phyloP scores from a whole-genome alignment of 495 filamentous ascomycete genomes.

The Chlorociboria aeruginascens region DNA sequence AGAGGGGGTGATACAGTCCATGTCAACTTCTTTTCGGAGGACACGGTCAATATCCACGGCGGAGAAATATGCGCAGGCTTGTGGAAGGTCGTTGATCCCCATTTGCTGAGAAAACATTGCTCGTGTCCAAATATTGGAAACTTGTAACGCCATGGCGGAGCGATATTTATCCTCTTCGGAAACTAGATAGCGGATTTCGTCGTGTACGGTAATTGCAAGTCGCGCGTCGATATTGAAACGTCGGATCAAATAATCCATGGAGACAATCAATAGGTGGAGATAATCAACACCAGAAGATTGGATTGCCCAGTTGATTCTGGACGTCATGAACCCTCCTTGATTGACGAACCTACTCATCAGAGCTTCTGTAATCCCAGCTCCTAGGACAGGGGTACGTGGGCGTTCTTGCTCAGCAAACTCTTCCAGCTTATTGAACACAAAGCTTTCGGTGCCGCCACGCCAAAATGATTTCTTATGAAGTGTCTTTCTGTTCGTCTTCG shows the following conservation, averaged over 20 bases:
- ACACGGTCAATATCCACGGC: constrained; percentile 91
- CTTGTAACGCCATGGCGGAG: constrained; percentile 80
- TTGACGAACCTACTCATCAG: constrained; percentile 77
- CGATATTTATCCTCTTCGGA: constrained; percentile 78
- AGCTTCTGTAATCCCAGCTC: constrained; percentile 92
- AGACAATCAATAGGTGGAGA: constrained; percentile 82
- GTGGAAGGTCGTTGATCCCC: constrained; percentile 88
- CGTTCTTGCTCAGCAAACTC: constrained; percentile 92
- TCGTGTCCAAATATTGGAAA: constrained; percentile 92
- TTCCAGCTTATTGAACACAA: constrained; percentile 96
- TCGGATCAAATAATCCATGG: constrained; percentile 90
- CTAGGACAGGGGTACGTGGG: constrained; percentile 87
- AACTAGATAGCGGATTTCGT: constrained; percentile 92
- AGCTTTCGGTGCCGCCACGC: constrained; percentile 91
- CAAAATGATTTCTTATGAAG: constrained; percentile 73
- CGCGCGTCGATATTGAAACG: constrained; percentile 75
- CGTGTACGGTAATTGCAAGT: constrained; percentile 88
- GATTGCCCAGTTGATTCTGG: constrained; percentile 97
- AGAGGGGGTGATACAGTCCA: constrained; percentile 91
- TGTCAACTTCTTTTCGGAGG: constrained; percentile 91
- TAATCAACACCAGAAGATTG: constrained; percentile 97
- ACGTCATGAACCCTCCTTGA: constrained; percentile 88
- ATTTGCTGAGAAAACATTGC: constrained; percentile 96
- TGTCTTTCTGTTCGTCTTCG: constrained; percentile 53
- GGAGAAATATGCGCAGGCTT: constrained; percentile 89